phyloP scores from a whole-genome alignment of 169 alveolate species.

The Eimeria acervulina region DNA sequence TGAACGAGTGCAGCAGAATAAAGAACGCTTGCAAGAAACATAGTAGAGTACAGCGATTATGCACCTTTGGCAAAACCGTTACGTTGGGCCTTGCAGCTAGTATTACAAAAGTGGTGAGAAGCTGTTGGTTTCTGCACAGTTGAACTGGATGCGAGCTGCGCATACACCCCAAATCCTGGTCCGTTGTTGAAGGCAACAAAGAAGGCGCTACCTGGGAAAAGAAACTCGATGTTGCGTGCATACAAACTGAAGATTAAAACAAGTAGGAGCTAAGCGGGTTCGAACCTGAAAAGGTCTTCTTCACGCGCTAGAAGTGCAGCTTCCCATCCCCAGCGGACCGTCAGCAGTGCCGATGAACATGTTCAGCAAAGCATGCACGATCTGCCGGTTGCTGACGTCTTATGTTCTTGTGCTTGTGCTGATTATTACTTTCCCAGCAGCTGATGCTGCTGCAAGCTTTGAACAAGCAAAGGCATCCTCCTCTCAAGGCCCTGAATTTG shows the following conservation, averaged over 20 bases:
- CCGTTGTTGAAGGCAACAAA: too few species aligned
- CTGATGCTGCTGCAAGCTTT: constrained; percentile 37
- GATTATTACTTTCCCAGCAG: not conserved
- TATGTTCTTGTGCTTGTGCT: not conserved
- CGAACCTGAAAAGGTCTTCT: not conserved
- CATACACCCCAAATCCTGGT: too few species aligned
- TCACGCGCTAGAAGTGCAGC: not conserved
- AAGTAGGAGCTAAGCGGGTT: not conserved
- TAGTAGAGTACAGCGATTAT: too few species aligned
- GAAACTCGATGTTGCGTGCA: not conserved
- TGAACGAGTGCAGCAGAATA: too few species aligned
- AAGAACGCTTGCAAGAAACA: too few species aligned
- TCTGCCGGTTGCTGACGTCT: not conserved
- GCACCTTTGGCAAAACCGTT: too few species aligned
- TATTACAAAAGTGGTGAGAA: too few species aligned
- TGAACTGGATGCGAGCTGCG: too few species aligned
- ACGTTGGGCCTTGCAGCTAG: too few species aligned
- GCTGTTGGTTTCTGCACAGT: too few species aligned
- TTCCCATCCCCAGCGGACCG: not conserved
- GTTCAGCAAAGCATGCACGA: not conserved
- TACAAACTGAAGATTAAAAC: not conserved
- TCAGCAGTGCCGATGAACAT: not conserved
- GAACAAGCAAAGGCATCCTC: constrained; percentile 79
- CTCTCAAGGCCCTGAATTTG: constrained; percentile 79
- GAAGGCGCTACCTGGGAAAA: not conserved